These are phyloP conservation scores for Ceratocystiopsis minuta DNA, from an alignment of 2,329 filamentous ascomycete species.

Conservation along the genomic window DNA sequence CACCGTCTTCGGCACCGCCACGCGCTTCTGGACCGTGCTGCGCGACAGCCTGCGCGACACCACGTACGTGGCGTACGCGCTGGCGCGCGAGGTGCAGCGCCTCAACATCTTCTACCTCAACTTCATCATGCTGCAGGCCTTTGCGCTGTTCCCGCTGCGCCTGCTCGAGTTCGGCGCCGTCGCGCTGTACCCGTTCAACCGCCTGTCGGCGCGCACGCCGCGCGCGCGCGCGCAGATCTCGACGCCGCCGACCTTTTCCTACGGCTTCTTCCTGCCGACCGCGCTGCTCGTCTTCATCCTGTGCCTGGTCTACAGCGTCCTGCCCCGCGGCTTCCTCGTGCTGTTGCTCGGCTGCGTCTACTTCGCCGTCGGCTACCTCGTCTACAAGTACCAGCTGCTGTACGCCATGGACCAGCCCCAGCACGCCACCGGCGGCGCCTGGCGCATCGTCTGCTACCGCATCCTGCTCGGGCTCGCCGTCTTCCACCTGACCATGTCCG, in stretches of 20 bases:
- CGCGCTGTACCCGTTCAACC: conserved; percentile 61
- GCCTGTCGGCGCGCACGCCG: conserved; percentile 67
- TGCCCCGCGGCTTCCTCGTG: conserved; percentile 63
- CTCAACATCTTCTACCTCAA: conserved; percentile 80
- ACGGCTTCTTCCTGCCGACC: conserved; percentile 88
- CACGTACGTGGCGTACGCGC: conserved; percentile 52
- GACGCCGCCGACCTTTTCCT: conserved; percentile 75
- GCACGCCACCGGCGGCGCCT: conserved; percentile 81
- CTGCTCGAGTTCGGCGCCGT: conserved; percentile 81
- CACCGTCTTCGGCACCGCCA: conserved; percentile 69
- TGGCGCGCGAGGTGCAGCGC: conserved; percentile 57
- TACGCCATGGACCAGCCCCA: conserved; percentile 98
- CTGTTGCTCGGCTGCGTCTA: conserved; percentile 70
- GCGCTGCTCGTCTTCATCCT: conserved; percentile 88
- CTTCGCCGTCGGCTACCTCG: conserved; percentile 68
- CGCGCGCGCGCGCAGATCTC: conserved; percentile 72
- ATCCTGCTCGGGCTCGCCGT: conserved; percentile 71
- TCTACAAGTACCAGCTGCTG: conserved; percentile 91
- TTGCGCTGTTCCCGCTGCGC: conserved; percentile 87
- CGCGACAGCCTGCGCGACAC: conserved; percentile 63
- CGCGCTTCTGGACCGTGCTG: conserved; percentile 52
- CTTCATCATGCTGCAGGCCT: conserved; percentile 79
- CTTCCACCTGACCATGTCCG: conserved; percentile 82
- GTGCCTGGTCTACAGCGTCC: conserved; percentile 82
- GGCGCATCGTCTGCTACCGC: conserved; percentile 92